Evolutionary conservation across 2,329 filamentous ascomycete genomes (phyloP).

Genomic region (Monilinia vaccinii-corymbosi): DNA sequence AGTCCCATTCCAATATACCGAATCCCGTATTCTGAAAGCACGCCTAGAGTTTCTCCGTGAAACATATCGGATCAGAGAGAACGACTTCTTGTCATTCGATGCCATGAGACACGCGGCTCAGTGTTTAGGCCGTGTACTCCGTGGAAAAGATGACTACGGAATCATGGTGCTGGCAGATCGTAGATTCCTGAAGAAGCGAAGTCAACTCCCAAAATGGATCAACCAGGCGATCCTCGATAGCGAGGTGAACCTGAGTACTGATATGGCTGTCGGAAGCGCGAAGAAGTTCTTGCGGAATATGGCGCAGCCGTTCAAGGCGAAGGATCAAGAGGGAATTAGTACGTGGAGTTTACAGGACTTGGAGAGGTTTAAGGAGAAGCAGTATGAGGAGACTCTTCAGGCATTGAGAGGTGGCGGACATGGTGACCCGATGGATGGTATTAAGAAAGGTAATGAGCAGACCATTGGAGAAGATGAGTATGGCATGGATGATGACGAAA

Average conservation of each 20-base stretch:
- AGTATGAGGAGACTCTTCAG: slow-evolving; percentile 57
- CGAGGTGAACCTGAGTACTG: slow-evolving; percentile 84
- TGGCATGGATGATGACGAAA: slow-evolving; percentile 29
- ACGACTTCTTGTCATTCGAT: slow-evolving; percentile 96
- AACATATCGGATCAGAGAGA: slow-evolving; percentile 92
- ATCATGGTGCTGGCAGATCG: slow-evolving; percentile 97
- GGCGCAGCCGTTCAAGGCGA: slow-evolving; percentile 78
- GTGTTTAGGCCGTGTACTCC: slow-evolving; percentile 84
- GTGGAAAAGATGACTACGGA: slow-evolving; percentile 98
- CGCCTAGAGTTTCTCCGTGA: slow-evolving; percentile 93
- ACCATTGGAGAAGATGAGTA: slow-evolving; percentile 23
- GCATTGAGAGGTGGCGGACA: slow-evolving; percentile 42
- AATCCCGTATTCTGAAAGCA: slow-evolving; percentile 92
- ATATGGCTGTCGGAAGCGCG: slow-evolving; percentile 85
- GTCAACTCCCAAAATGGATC: slow-evolving; percentile 94
- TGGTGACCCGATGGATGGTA: slow-evolving; percentile 11
- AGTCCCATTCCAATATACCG: slow-evolving; percentile 97
- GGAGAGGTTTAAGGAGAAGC: slow-evolving; percentile 66
- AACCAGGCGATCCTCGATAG: slow-evolving; percentile 76
- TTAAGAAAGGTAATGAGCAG: slow-evolving; percentile 17
- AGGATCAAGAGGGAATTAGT: slow-evolving; percentile 84
- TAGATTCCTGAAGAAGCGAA: slow-evolving; percentile 84
- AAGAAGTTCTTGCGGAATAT: slow-evolving; percentile 86
- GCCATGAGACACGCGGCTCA: slow-evolving; percentile 99
- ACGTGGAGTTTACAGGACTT: slow-evolving; percentile 82